These are phyloP conservation scores for Tricholoma terreum DNA, from an alignment of 768 basidiomycete species.

Conservation along the genomic window DNA sequence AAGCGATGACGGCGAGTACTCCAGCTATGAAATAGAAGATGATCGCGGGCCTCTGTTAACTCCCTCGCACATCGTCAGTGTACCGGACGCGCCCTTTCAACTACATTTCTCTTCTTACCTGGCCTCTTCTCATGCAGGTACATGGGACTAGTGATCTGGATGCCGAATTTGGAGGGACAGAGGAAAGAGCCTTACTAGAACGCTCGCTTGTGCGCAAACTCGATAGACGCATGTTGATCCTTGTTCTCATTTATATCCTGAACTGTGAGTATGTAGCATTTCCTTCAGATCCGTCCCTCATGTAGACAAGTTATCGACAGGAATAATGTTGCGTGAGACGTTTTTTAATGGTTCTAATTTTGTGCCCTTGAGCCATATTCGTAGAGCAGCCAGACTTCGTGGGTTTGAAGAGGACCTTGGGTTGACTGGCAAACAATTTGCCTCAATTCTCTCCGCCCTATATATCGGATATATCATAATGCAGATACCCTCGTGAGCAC, in stretches of 20 bases:
- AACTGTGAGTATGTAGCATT: slow-evolving; percentile 37
- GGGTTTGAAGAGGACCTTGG: slow-evolving; percentile 70
- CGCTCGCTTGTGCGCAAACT: slow-evolving; percentile 52
- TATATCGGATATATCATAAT: slow-evolving; percentile 76
- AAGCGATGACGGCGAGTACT: too few species aligned
- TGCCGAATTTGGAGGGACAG: slow-evolving; percentile 48
- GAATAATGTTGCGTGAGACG: slow-evolving; percentile 53
- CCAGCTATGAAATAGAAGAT: neutral
- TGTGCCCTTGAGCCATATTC: neutral
- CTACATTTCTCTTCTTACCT: too few species aligned
- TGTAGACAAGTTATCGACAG: slow-evolving; percentile 56
- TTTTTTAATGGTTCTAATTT: neutral
- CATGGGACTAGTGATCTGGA: slow-evolving; percentile 14
- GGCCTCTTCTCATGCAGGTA: neutral
- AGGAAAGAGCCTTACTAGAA: slow-evolving; percentile 46
- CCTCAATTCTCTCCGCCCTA: slow-evolving; percentile 63
- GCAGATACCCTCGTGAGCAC: slow-evolving; percentile 72
- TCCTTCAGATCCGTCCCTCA: neutral
- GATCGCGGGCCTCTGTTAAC: neutral
- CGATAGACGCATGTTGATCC: slow-evolving; percentile 53
- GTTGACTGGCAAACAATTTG: slow-evolving; percentile 60
- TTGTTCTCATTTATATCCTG: slow-evolving; percentile 50
- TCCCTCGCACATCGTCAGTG: neutral
- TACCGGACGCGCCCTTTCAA: neutral
- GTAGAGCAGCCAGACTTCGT: slow-evolving; percentile 66